Base-by-base conservation (phyloP, 1,284 basidiomycete species). In the Ustilago trichophora region DNA sequence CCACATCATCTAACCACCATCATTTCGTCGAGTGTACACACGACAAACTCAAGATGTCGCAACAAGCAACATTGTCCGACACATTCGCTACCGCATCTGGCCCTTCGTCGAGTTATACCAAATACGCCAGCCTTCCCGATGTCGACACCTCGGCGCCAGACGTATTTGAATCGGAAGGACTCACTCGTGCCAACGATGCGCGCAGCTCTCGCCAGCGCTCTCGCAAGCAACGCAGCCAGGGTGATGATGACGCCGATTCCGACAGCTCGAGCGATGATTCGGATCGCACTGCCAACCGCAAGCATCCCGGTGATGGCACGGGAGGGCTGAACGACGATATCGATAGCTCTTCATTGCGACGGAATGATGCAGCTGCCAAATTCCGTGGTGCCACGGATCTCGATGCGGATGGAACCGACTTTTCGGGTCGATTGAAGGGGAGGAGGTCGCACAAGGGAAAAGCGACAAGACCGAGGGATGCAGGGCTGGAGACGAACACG, bases 91-190 rank as follows among this genome's bases (percentile, higher is more conserved):
- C 24, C 6, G 21, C 36, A 6, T 37, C 49, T 24, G 15, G 38
- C 2, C 27, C 43, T 16, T 29, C 27, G 8, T 29, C 27, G 27
- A 57, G 38, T 44, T 56, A 63, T 12, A 52, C 53, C 37, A 67
- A 67, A 40, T 67, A 67, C 38, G 52, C 64, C 48, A 67, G 49
- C 42, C 64, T 67, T 6, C 64, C 64, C 0, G 64, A 67, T 52
- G 54, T 67, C 37, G 64, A 67, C 31, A 53, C 48, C 21, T 55
- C 51, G 2, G 57, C 56, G n/a, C 64, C 64, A 1, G 64, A 67
- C 49, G 64, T 67, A n/a, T 67, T 56, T 49, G 64, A 67, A 29
- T 56, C 51, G 19, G 32, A 49, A 34, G 46, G 25, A 11, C 29
- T 46, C 22, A 36, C 15, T 4, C 53, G 42, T 25, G 8, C 43